Evolutionary conservation across 2,329 filamentous ascomycete species (phyloP).

Genomic region (Diaporthe citrichinensis): DNA sequence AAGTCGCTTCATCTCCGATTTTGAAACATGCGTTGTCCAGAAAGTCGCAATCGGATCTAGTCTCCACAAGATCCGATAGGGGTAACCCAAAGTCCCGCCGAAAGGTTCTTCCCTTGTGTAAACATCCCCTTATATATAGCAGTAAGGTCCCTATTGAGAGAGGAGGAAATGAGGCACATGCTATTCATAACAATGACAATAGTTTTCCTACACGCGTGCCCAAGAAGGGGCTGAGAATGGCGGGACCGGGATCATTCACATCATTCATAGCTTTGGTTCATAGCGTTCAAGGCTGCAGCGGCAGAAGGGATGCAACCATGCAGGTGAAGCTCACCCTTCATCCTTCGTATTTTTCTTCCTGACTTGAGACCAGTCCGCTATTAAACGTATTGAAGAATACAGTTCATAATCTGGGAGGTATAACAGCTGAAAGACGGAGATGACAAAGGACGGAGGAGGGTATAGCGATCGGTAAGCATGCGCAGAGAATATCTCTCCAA

Average conservation of each 20-base stretch:
- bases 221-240: background rate
- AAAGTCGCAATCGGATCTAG: background rate
- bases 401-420: too few relatives aligned
- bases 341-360: background rate
- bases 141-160: background rate
- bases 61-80: background rate
- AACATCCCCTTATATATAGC: too few relatives aligned
- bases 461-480: too few relatives aligned
- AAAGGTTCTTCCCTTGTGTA: background rate
- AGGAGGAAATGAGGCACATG: background rate
- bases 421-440: too few relatives aligned
- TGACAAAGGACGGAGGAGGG: too few relatives aligned
- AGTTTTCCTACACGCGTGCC: background rate
- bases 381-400: background rate
- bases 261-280: background rate
- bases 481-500: too few relatives aligned
- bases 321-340: background rate
- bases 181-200: background rate
- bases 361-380: background rate
- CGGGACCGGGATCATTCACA: background rate
- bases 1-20: background rate
- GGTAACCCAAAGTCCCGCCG: background rate
- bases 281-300: background rate
- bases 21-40: background rate
- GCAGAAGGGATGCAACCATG: background rate